phyloP scores from a whole-genome alignment of 1,139 yeast species.

The Debaryomyces nepalensis region DNA sequence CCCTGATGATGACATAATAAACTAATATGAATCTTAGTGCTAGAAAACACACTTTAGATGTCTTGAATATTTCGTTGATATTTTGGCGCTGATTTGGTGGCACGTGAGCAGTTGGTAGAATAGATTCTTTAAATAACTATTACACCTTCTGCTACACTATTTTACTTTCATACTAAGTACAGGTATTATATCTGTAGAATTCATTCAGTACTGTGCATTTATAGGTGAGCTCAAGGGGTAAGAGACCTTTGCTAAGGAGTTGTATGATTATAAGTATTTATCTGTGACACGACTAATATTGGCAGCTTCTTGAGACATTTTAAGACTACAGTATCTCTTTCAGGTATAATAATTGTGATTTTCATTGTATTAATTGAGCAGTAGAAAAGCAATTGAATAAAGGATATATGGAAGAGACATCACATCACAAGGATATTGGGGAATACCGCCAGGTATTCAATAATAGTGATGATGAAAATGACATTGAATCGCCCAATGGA shows the following conservation, averaged over 20 bases:
- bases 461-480: slow-evolving; percentile 25
- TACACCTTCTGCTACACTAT: not conserved
- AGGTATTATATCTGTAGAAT: no score
- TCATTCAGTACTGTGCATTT: no score
- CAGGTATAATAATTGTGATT: not conserved
- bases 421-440: not conserved
- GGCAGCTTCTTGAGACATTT: slow-evolving; percentile 5
- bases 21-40: slow-evolving; percentile 1
- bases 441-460: slow-evolving; percentile 12
- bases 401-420: slow-evolving; percentile 5
- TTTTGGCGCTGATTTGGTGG: slow-evolving; percentile 6
- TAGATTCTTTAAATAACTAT: not conserved
- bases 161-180: not conserved
- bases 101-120: not conserved
- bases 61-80: slow-evolving; percentile 3
- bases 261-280: no score
- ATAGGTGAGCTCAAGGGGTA: no score
- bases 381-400: not conserved
- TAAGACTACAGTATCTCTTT: not conserved
- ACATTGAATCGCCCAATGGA: not conserved
- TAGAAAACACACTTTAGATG: not conserved
- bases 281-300: slow-evolving; percentile 9
- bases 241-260: no score
- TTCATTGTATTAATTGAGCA: not conserved
- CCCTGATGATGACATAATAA: slow-evolving; percentile 39